Conservation (phyloP, 2,329 filamentous ascomycete genomes). For the Dryadomyces sulphureus region DNA sequence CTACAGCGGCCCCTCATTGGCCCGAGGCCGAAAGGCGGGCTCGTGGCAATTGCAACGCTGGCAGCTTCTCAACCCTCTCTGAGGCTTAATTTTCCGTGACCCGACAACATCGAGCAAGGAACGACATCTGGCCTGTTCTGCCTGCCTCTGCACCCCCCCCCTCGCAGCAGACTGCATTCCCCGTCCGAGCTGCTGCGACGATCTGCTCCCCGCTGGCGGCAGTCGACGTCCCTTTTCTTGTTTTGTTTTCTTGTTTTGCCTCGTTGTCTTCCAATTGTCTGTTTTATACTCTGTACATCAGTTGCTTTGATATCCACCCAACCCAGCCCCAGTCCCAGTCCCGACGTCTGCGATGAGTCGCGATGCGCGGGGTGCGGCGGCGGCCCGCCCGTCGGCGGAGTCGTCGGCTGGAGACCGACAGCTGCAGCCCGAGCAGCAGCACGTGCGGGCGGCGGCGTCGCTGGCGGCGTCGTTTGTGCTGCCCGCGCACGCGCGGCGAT, state of each 20-base stretch:
- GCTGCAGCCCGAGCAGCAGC: constrained; percentile 3
- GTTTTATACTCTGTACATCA: no score
- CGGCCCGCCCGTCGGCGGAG: constrained; percentile 12
- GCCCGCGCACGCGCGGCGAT: background rate
- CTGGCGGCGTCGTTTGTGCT: constrained; percentile 7
- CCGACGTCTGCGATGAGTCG: constrained; percentile 19
- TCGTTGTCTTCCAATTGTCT: no score
- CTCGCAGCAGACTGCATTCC: no score
- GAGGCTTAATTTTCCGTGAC: constrained; percentile 3
- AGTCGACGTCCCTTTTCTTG: no score
- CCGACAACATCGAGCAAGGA: background rate
- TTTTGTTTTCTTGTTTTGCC: no score
- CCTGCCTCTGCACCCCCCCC: no score
- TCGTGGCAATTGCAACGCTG: constrained; percentile 12
- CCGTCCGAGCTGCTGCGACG: no score
- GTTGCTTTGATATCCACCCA: no score
- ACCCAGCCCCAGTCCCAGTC: no score
- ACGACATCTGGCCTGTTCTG: constrained; percentile 1
- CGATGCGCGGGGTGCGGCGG: constrained; percentile 16
- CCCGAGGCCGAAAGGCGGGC: background rate
- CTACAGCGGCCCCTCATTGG: constrained; percentile 5
- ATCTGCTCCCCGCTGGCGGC: no score
- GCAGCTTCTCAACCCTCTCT: constrained; percentile 5
- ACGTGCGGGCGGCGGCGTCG: constrained; percentile 2
- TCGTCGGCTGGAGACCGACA: constrained; percentile 8